Evolutionary conservation across 1,139 yeast genomes (phyloP), one percentile per base, ranked within the genome.

Genomic region (Meyerozyma sp.): DNA sequence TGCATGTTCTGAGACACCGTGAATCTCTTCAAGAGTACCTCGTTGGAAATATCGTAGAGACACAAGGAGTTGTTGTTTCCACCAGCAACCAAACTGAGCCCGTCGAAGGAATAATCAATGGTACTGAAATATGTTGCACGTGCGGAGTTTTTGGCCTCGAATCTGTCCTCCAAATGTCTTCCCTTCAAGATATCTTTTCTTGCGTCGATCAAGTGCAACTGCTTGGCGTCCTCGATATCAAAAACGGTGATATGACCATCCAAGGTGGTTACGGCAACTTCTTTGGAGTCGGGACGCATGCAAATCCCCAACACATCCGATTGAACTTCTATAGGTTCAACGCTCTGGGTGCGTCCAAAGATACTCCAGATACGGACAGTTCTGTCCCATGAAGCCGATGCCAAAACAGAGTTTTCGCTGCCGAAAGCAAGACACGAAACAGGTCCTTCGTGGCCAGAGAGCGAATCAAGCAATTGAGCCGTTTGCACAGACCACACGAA

Each of bases 401-500:
- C 98, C 46, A 93, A 71, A 9, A 83, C 75, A 20, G 89, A 77
- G 49, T 79, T 82, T 58, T 90, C 97, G 11, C 70, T 70, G 41
- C 97, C 96, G 63, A 94, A 93, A 9, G 94, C 81, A 40, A 93
- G 71, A 51, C 90, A 82, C 2, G 96, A 88, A 3, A 93, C 84
- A 0, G 99, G 98, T 1, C 97, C 99, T 55, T 88, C 95, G 62
- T 93, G 99, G 5, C 98, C 98, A 5, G 93, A 72, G 41, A 93
- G 72, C 20, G 88, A 77, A 58, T 94, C 98, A 44, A 93, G 73
- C 41, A 93, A 69, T 61, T 91, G 97, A 1, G 95, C 86, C 0
- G 97, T 91, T 68, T 93, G 98, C 1, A 94, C 97, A 9, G 96
- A 89, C 99, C 99, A 93, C 34, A 93, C 87, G 59, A 86, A 91